Evolutionary conservation across 768 basidiomycete species (phyloP).

Genomic region (Suillus plorans): DNA sequence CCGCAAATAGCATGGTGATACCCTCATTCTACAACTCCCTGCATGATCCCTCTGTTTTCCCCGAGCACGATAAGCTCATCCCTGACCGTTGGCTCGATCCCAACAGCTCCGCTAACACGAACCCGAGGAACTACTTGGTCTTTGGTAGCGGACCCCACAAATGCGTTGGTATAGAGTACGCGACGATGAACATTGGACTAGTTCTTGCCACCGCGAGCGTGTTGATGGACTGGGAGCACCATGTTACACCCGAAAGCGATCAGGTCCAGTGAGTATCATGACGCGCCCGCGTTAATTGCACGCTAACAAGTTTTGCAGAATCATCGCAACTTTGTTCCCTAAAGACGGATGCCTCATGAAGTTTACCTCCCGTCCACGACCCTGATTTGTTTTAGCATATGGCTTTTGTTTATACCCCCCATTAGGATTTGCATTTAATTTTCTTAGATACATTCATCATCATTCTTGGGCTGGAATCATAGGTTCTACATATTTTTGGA

Average conservation of each 20-base stretch:
- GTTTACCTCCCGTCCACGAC: constrained; percentile 58
- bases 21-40: constrained; percentile 91
- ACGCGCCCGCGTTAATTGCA: constrained; percentile 5
- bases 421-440: constrained; percentile 16
- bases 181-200: constrained; percentile 85
- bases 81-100: constrained; percentile 96
- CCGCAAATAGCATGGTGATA: constrained; percentile 90
- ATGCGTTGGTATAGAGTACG: constrained; percentile 93
- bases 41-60: constrained; percentile 86
- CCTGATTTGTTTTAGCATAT: constrained; percentile 7
- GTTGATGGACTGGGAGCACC: constrained; percentile 85
- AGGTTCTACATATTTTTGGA: not conserved
- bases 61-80: constrained; percentile 75
- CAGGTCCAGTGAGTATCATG: constrained; percentile 70
- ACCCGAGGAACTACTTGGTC: constrained; percentile 94
- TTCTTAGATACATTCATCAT: constrained; percentile 1
- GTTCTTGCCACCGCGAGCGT: constrained; percentile 81
- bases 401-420: not conserved
- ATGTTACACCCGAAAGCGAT: constrained; percentile 72
- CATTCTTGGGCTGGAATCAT: not conserved
- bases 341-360: constrained; percentile 86
- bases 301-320: constrained; percentile 41
- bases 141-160: constrained; percentile 93
- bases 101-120: constrained; percentile 69
- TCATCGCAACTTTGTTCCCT: constrained; percentile 97